phyloP scores from a whole-genome alignment of 495 filamentous ascomycete genomes.

The Talaromyces wortmannii region DNA sequence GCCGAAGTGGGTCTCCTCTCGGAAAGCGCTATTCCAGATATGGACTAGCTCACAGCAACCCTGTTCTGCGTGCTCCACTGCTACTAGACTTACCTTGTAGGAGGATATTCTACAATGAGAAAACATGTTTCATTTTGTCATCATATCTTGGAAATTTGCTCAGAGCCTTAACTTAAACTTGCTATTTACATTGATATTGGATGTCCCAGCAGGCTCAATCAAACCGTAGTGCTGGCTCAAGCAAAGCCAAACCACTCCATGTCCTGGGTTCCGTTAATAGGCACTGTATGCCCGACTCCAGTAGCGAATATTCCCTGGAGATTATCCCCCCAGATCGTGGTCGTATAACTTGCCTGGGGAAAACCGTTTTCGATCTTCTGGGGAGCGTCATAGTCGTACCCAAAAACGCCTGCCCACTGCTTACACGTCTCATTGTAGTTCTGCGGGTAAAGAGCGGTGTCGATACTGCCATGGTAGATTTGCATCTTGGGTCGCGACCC shows the following conservation, averaged over 20 bases:
- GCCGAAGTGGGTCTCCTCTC: background rate
- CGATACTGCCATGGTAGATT: constrained; percentile 46
- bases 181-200: no score
- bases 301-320: constrained; percentile 38
- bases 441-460: constrained; percentile 35
- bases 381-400: constrained; percentile 12
- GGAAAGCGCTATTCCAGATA: background rate
- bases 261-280: constrained; percentile 5
- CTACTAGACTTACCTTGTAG: no score
- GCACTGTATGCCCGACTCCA: constrained; percentile 41
- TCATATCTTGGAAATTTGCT: no score
- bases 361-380: constrained; percentile 24
- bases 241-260: constrained; percentile 4
- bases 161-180: no score
- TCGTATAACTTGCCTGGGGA: constrained; percentile 41
- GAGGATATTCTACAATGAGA: no score
- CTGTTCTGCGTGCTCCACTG: background rate
- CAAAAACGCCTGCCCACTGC: constrained; percentile 50
- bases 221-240: constrained; percentile 20
- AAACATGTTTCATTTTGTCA: no score
- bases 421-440: constrained; percentile 45
- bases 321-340: constrained; percentile 35
- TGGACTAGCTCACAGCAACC: background rate
- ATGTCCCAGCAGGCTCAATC: no score
- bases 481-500: constrained; percentile 47